Base-by-base conservation (phyloP, 176 grass and related monocot genomes). In the Bonia amplexicaulis region DNA sequence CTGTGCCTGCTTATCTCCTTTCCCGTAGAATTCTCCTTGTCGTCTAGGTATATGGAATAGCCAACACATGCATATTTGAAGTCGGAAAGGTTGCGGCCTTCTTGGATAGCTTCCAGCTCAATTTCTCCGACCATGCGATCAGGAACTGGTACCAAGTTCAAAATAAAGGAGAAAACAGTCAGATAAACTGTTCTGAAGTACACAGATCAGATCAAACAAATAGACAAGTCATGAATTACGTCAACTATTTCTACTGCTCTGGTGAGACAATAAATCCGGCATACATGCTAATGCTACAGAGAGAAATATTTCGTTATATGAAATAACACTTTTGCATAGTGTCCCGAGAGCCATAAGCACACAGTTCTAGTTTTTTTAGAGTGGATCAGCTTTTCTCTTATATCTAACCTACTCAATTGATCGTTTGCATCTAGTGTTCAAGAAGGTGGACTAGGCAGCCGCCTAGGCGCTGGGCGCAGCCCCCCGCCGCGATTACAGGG, bases 1-100 rank as follows among this genome's bases (percentile, higher is more conserved):
- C 39, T 88, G 68, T 6, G 85, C 69, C 12, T 81, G 85, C 71
- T 86, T 95, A 58, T 93, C 89, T 71, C 15, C 77, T 78, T 89
- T 85, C 6, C 88, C 15, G 37, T 73, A 64, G 87, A 20, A 57
- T 45, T 79, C 22, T 90, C 86, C 81, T 98, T 95, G 62, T 89
- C 87, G 63, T 92, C 90, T 64, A 95, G 73, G 46, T 92, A 95
- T 26, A 98, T 72, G 22, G 96, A 98, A 90, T 98, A 95, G 40
- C 96, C 96, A 59, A 92, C 51, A 35, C 96, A 98, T 70, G 69
- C 87, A 84, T 98, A 95, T 80, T 87, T 98, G 84, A 98, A 98
- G 49, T 98, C 74, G 17, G 91, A 90, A 53, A 98, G 89, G 71
- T 74, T 80, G 69, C 88, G 89, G 37, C 96, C 96, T 89, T 92